Percentiles rank a stretch among this genome's conserved stretches.
Evolutionary conservation across 2,329 filamentous ascomycete species (phyloP).

Genomic region (Paracoccidioides lutzii): DNA sequence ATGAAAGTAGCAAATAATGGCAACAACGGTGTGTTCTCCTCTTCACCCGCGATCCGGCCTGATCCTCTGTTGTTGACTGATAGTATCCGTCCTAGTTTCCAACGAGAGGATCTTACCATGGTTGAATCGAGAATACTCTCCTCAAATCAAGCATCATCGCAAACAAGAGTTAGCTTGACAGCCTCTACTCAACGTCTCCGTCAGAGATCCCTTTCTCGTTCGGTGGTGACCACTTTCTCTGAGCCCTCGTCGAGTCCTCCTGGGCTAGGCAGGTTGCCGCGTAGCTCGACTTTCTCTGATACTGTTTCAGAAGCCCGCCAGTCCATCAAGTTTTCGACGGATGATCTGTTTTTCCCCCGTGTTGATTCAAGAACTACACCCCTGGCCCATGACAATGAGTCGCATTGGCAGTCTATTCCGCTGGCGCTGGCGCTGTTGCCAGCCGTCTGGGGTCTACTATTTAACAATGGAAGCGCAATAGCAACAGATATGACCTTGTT

Average conservation of each 20-base stretch:
- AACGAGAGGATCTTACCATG: not conserved
- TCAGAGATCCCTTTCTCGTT: conserved; percentile 24
- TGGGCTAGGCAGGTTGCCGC: conserved; percentile 38
- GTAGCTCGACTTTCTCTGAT: conserved; percentile 69
- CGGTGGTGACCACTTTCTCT: conserved; percentile 26
- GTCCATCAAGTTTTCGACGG: conserved; percentile 52
- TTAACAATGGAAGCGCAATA: conserved; percentile 69
- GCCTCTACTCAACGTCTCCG: conserved; percentile 17
- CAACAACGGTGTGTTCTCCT: too few relatives aligned
- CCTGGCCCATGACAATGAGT: conserved; percentile 40
- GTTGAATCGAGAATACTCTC: not conserved
- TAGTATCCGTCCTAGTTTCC: not conserved
- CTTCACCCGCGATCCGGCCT: too few relatives aligned
- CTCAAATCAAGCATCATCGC: not conserved
- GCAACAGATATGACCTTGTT: conserved; percentile 77
- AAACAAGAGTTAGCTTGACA: conserved; percentile 7
- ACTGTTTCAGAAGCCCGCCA: conserved; percentile 55
- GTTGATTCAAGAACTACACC: conserved; percentile 18
- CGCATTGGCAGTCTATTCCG: conserved; percentile 67
- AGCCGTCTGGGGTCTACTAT: conserved; percentile 70
- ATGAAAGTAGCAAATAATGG: too few relatives aligned
- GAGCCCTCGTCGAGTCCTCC: conserved; percentile 15
- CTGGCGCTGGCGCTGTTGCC: conserved; percentile 74
- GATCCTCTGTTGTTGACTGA: too few relatives aligned
- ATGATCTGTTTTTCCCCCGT: conserved; percentile 53